Evolutionary conservation across 345 rosid species (phyloP).

Genomic region (Geranium brycei): DNA sequence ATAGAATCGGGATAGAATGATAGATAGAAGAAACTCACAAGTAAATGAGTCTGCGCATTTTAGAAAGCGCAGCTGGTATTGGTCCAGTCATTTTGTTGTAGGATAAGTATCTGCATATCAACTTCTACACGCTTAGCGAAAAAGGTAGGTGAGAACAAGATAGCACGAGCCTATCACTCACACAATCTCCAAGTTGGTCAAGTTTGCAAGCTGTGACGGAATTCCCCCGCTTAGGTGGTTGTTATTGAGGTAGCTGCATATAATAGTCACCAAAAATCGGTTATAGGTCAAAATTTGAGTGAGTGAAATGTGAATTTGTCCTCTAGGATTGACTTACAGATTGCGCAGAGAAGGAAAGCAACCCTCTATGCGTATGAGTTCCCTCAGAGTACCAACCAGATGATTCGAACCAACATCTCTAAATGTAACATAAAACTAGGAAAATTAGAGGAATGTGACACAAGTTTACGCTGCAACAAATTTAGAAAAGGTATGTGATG

Average conservation of each 20-base stretch:
- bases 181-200: conserved; percentile 83
- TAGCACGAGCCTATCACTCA: conserved; percentile 24
- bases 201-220: conserved; percentile 81
- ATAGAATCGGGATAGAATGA: background rate
- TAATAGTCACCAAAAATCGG: background rate
- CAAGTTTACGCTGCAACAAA: background rate
- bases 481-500: background rate
- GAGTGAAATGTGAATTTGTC: background rate
- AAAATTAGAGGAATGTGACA: background rate
- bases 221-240: conserved; percentile 88
- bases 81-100: conserved; percentile 71
- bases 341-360: conserved; percentile 80
- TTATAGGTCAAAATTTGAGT: background rate
- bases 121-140: conserved; percentile 6
- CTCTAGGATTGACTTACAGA: conserved; percentile 39
- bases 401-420: conserved; percentile 94
- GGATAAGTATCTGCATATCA: conserved; percentile 55
- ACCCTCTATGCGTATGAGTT: conserved; percentile 78
- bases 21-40: conserved; percentile 38
- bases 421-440: conserved; percentile 3
- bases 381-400: conserved; percentile 85
- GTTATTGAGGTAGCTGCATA: conserved; percentile 64
- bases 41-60: conserved; percentile 61
- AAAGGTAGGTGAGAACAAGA: background rate
- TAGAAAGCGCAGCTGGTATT: conserved; percentile 60